Conservation (phyloP, 108 stramenopile species). For the Parmales sp. region DNA sequence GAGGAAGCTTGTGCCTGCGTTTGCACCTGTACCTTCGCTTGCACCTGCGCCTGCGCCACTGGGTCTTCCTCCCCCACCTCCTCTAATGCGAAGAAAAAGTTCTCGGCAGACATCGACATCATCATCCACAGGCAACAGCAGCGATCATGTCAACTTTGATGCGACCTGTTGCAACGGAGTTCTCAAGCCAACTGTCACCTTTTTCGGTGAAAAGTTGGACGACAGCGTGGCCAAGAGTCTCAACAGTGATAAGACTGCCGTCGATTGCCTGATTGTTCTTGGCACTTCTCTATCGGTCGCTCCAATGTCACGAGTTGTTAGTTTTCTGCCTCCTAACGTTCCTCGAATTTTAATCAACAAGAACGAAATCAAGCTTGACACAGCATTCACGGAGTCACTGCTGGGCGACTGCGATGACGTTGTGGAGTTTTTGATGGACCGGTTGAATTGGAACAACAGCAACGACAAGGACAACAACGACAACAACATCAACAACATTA, state of each 20-base stretch:
- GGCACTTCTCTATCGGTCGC: slow-evolving; percentile 57
- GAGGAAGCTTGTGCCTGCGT: not conserved
- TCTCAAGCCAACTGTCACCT: slow-evolving; percentile 44
- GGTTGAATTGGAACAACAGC: no score
- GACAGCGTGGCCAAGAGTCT: slow-evolving; percentile 10
- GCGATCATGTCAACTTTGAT: not conserved
- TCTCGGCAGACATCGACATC: no score
- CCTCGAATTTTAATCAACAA: not conserved
- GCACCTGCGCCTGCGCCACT: no score
- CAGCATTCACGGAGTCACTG: not conserved
- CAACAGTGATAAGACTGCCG: slow-evolving; percentile 23
- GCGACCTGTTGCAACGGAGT: slow-evolving; percentile 17
- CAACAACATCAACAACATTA: no score
- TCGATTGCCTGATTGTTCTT: slow-evolving; percentile 33
- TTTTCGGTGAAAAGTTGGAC: slow-evolving; percentile 43
- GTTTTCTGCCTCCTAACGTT: not conserved
- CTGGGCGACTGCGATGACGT: slow-evolving; percentile 19
- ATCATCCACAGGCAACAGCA: no score
- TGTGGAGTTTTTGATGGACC: no score
- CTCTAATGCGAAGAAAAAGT: no score
- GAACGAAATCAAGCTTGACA: not conserved
- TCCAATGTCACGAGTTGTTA: slow-evolving; percentile 22
- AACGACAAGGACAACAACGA: no score
- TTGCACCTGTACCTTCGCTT: no score
- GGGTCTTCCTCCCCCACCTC: no score